Evolutionary conservation across 768 basidiomycete species (phyloP).

Genomic region (Asterophora parasitica): DNA sequence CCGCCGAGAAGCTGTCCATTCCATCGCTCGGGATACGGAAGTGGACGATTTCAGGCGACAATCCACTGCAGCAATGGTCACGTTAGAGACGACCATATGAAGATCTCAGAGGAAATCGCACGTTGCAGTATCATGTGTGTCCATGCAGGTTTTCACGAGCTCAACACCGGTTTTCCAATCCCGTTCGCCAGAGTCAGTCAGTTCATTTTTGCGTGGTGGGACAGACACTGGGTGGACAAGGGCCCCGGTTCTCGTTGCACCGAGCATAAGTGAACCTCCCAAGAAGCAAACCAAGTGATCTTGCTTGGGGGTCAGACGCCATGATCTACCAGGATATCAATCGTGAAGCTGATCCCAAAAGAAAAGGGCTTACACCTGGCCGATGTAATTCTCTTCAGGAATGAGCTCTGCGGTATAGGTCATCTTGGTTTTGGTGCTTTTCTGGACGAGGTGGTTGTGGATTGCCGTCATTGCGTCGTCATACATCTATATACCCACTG

Average conservation of each 20-base stretch:
- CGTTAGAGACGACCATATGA: not conserved
- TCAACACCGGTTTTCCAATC: slow-evolving; percentile 83
- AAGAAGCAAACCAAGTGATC: slow-evolving; percentile 97
- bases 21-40: slow-evolving; percentile 66
- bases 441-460: slow-evolving; percentile 66
- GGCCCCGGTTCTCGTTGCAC: slow-evolving; percentile 68
- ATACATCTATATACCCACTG: slow-evolving; percentile 65
- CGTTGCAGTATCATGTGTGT: slow-evolving; percentile 81
- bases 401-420: slow-evolving; percentile 81
- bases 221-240: slow-evolving; percentile 50
- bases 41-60: slow-evolving; percentile 87
- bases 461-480: slow-evolving; percentile 80
- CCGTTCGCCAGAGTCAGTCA: slow-evolving; percentile 57
- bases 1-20: slow-evolving; percentile 35
- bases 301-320: slow-evolving; percentile 82
- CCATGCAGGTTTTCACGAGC: slow-evolving; percentile 84
- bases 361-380: slow-evolving; percentile 31
- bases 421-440: slow-evolving; percentile 53
- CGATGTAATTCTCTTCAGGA: slow-evolving; percentile 43
- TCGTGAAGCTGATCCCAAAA: not conserved
- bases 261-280: slow-evolving; percentile 87
- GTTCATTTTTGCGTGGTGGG: slow-evolving; percentile 59
- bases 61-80: slow-evolving; percentile 46
- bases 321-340: slow-evolving; percentile 39
- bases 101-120: slow-evolving; percentile 31